Conservation (phyloP, 768 basidiomycete species). For the Hemileccinum impolitum region DNA sequence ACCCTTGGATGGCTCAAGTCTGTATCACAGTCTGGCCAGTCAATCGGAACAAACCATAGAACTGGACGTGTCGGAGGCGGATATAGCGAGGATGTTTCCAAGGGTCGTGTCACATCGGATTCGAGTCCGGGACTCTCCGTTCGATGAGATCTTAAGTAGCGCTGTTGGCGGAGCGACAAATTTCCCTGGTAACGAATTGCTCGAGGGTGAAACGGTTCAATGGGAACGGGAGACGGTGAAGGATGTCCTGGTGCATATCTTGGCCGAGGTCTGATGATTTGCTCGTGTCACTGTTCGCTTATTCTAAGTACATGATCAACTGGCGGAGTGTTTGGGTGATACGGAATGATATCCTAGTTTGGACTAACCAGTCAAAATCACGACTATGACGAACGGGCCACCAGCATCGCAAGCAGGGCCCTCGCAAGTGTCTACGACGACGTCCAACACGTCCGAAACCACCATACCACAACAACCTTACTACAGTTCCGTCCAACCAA, state of each 20-base stretch:
- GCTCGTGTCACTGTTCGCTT: background rate
- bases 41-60: constrained; percentile 24
- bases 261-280: constrained; percentile 44
- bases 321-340: too few relatives aligned
- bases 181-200: constrained; percentile 14
- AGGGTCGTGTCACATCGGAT: constrained; percentile 73
- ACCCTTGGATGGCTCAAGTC: background rate
- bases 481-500: constrained; percentile 14
- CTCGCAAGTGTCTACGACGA: constrained; percentile 21
- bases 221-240: constrained; percentile 56
- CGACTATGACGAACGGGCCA: constrained; percentile 39
- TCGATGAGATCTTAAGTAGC: constrained; percentile 67
- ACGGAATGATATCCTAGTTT: constrained; percentile 5
- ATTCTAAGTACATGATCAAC: too few relatives aligned
- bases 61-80: constrained; percentile 68
- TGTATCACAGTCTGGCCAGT: constrained; percentile 6
- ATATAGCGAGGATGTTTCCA: constrained; percentile 71
- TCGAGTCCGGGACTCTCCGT: constrained; percentile 63
- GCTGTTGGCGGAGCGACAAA: constrained; percentile 53
- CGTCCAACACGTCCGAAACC: constrained; percentile 9
- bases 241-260: constrained; percentile 58
- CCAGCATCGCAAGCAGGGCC: constrained; percentile 41
- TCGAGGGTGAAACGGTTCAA: constrained; percentile 14
- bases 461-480: constrained; percentile 5
- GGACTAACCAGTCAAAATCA: background rate